phyloP scores from a whole-genome alignment of 1,139 yeast genomes.

The Wickerhamomyces sp. region DNA sequence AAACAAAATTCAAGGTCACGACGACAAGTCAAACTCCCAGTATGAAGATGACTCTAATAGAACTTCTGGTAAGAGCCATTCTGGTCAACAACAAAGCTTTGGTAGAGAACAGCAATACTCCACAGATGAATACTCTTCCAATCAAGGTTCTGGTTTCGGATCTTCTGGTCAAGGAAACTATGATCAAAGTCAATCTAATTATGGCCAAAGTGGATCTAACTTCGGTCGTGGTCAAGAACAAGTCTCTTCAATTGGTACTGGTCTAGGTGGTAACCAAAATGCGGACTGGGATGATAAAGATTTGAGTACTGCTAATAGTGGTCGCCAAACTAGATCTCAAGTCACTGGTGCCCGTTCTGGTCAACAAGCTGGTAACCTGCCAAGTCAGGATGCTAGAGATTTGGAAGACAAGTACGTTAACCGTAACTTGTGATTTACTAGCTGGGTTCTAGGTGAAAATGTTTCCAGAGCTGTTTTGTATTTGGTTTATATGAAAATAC shows the following conservation, averaged over 20 bases:
- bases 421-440: conserved; percentile 17
- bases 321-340: conserved; percentile 23
- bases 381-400: conserved; percentile 7
- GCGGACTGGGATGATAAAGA: not conserved
- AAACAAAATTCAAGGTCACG: conserved; percentile 18
- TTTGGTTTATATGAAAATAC: not conserved
- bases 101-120: conserved; percentile 16
- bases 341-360: conserved; percentile 1
- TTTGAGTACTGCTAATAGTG: conserved; percentile 5
- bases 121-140: conserved; percentile 5
- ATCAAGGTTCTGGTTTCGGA: conserved; percentile 4
- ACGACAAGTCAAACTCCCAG: conserved; percentile 1
- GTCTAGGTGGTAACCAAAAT: conserved; percentile 1
- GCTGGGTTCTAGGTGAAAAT: not conserved
- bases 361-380: conserved; percentile 6
- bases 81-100: conserved; percentile 19
- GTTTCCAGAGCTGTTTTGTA: not conserved
- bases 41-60: conserved; percentile 1
- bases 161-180: not conserved
- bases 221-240: not conserved
- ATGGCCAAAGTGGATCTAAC: not conserved
- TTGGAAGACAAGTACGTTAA: conserved; percentile 21
- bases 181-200: not conserved
- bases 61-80: conserved; percentile 6
- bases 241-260: not conserved